Conservation (phyloP, 176 grass and related monocot species). For the Avena insularis region DNA sequence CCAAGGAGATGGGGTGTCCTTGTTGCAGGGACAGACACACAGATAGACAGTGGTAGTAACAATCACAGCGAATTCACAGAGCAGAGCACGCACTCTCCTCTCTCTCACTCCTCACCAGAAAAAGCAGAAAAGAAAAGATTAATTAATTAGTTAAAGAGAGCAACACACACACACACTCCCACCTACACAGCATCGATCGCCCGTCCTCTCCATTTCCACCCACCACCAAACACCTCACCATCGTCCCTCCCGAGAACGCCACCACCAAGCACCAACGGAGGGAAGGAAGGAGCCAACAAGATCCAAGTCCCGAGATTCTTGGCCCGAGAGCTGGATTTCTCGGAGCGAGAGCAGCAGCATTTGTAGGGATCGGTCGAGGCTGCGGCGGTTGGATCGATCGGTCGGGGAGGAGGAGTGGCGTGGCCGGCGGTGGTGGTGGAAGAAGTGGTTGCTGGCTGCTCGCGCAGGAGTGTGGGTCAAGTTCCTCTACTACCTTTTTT, state of each 20-base stretch:
- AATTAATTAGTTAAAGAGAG: slow-evolving; percentile 31
- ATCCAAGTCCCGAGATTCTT: slow-evolving; percentile 36
- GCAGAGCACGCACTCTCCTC: slow-evolving; percentile 4
- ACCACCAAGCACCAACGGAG: background rate
- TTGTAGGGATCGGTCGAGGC: slow-evolving; percentile 43
- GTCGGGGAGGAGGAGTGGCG: background rate
- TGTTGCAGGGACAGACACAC: slow-evolving; percentile 46
- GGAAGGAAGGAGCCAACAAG: background rate
- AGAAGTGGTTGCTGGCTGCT: slow-evolving; percentile 42
- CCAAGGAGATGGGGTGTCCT: slow-evolving; percentile 75
- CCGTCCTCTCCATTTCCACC: slow-evolving; percentile 54
- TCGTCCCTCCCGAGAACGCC: slow-evolving; percentile 24
- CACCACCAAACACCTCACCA: slow-evolving; percentile 39
- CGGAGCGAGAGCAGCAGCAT: slow-evolving; percentile 46
- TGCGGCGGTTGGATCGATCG: background rate
- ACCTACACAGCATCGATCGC: slow-evolving; percentile 38
- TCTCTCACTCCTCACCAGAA: slow-evolving; percentile 37
- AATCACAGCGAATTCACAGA: slow-evolving; percentile 32
- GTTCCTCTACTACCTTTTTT: slow-evolving; percentile 19
- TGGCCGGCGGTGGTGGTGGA: slow-evolving; percentile 27
- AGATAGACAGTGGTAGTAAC: slow-evolving; percentile 33
- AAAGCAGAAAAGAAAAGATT: slow-evolving; percentile 12
- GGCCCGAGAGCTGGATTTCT: background rate
- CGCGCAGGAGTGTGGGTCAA: slow-evolving; percentile 49
- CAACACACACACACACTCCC: slow-evolving; percentile 5